Evolutionary conservation across 2,329 filamentous ascomycete genomes (phyloP), one percentile per base, ranked within the genome.

Genomic region (Orbilia oligospora): DNA sequence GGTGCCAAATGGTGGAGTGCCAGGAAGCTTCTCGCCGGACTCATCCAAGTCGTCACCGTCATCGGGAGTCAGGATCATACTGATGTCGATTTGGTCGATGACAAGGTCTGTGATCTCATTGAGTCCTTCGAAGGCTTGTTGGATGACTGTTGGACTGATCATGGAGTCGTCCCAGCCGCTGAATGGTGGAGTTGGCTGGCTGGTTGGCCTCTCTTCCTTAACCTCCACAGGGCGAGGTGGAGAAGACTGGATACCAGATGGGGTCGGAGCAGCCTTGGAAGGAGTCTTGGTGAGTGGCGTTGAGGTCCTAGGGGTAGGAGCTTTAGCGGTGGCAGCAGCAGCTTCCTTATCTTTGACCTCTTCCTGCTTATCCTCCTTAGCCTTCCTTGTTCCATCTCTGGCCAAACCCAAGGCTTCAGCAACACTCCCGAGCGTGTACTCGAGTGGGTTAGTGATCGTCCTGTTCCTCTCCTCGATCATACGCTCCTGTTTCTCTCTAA

Each of bases 71-170:
- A 77, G 44, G 20, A 77, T 77, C 76, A 79, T 79, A 48, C 69
- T 79, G 24, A 79, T 68, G 27, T 73, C 76, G 16, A 79, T 58
- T 48, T 38, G 63, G 20, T 72, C 76, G 30, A 73, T 73, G 12
- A 73, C 76, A 0, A 73, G 64, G 20, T 79, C 76, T 5, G 69
- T 69, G 22, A 79, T 79, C 9, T 79, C 69, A 20, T 73, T 63
- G n/a, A 79, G 69, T 3, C 76, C 76, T 51, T 79, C 76, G 63
- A 79, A 79, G 4, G 76, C 76, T 24, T 79, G 76, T 22, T 65
- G 56, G 53, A 79, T 79, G 8, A 73, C 70, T 1, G 70, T 79
- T 10, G 70, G 69, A 12, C 63, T 69, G 18, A 79, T 77, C 49
- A 79, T 58, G 2, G 55, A 70, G 1, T 72, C 69, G 18, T 72